phyloP scores from a whole-genome alignment of 352 stramenopile genomes.

The Pythium periplocum region DNA sequence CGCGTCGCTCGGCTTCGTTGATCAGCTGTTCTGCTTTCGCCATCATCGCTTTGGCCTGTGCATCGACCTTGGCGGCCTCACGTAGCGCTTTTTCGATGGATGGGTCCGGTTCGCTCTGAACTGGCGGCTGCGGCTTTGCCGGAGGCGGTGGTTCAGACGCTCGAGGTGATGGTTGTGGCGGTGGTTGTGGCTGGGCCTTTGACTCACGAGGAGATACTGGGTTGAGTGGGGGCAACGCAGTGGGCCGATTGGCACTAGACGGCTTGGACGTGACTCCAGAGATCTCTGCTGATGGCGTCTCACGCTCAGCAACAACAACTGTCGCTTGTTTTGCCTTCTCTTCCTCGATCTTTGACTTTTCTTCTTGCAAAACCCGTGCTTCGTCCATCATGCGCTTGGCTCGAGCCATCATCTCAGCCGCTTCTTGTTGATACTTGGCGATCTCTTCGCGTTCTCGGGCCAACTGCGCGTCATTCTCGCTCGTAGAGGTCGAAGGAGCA shows the following conservation, averaged over 20 bases:
- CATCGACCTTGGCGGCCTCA: constrained; percentile 49
- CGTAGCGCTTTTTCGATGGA: constrained; percentile 36
- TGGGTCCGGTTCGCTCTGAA: constrained; percentile 18
- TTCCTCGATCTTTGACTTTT: no score
- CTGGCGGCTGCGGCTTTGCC: no score
- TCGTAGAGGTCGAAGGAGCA: neutral
- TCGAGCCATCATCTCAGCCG: constrained; percentile 56
- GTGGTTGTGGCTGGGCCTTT: neutral
- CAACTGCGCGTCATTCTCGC: constrained; percentile 11
- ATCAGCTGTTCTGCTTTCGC: constrained; percentile 60
- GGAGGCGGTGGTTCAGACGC: neutral
- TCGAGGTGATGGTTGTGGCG: constrained; percentile 3
- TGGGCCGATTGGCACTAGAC: no score
- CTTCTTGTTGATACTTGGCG: constrained; percentile 55
- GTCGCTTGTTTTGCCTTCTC: no score
- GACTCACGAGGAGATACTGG: no score
- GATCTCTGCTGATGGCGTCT: neutral
- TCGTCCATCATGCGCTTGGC: constrained; percentile 80
- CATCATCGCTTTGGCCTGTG: constrained; percentile 76
- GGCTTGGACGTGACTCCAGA: no score
- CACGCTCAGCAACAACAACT: neutral
- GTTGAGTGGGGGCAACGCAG: no score
- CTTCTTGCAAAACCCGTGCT: constrained; percentile 34
- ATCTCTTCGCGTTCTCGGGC: constrained; percentile 64
- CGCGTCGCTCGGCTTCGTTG: constrained; percentile 38